Base-by-base conservation (phyloP, 129 eudicot genomes). In the Pseudognaphalium luteoalbum region DNA sequence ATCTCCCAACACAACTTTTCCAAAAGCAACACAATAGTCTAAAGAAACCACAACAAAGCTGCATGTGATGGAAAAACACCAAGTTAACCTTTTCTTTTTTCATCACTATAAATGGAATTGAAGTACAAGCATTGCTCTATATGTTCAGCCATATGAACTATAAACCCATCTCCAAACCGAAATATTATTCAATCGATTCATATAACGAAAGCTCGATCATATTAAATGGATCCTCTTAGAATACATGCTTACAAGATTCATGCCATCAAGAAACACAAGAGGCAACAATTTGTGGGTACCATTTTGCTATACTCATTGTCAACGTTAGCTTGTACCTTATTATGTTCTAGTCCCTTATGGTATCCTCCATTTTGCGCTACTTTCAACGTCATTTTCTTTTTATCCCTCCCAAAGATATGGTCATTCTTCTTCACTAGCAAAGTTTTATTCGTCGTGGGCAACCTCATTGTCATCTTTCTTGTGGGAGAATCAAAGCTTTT, bases 391-490 rank as follows among this genome's bases (percentile, higher is more conserved):
- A 10, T 85, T 76, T 80, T 88, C 68, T 83, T n/a, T 22, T 50
- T 83, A 28, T 75, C 78, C 62, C 69, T 88, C 37, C 89, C 89
- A 5, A 83, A 81, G 25, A 57, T 88, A 3, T 28, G 73, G 28
- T 81, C 89, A 0, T 76, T 85, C 57, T 71, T 88, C 82, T 75
- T 88, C 69, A 85, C 80, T 67, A 52, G 86, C 83, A 88, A 83
- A 81, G 85, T 75, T 35, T 66, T 85, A 68, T 88, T 88, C 74
- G 57, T 88, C 6, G 79, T 85, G 39, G 92, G 86, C 32, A 88
- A 88, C 78, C 86, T 88, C 76, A 88, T 88, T 61, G 84, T 88
- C 72, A 72, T 88, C 30, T 85, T 85, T 78, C 92, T 88, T 4
- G 76, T 85, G 51, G 86, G 89, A 34, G 87, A 88, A 69, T 88